Evolutionary conservation across 306 rosid genomes (phyloP).

Genomic region (Dryas alaskensis): DNA sequence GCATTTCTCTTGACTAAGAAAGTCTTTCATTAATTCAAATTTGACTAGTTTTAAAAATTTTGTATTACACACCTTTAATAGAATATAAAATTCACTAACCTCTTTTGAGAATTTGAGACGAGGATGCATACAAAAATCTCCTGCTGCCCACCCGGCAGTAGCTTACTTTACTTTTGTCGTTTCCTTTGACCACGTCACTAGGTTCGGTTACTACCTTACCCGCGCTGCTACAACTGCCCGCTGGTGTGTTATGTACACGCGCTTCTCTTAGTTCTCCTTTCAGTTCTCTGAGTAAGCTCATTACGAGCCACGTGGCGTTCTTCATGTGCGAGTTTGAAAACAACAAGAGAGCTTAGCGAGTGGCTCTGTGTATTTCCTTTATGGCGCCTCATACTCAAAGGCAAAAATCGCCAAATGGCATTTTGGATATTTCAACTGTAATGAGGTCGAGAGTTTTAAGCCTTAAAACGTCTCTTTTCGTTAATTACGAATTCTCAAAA

Average conservation of each 20-base stretch:
- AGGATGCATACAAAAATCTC: background rate
- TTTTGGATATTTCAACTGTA: conserved; percentile 2
- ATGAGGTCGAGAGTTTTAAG: background rate
- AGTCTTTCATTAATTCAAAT: too few species aligned
- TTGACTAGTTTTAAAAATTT: too few species aligned
- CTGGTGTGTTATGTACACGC: background rate
- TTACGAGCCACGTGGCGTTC: background rate
- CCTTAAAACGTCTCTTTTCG: conserved; percentile 9
- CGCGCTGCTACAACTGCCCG: background rate
- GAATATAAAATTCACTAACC: too few species aligned
- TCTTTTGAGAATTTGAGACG: too few species aligned
- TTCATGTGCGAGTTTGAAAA: fast-evolving
- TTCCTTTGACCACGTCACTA: conserved; percentile 29
- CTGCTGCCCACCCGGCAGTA: background rate
- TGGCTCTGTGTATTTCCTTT: background rate
- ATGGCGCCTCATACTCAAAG: conserved; percentile 30
- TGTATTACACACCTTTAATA: too few species aligned
- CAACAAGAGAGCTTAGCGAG: background rate
- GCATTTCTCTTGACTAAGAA: too few species aligned
- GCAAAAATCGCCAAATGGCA: conserved; percentile 15
- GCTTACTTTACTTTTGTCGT: background rate
- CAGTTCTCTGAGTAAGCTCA: too few species aligned
- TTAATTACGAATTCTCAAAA: conserved; percentile 9
- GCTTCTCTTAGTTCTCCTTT: background rate
- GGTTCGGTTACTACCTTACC: background rate